Evolutionary conservation across 805 yeast species (phyloP).

Genomic region (Lipomyces mesembrius): DNA sequence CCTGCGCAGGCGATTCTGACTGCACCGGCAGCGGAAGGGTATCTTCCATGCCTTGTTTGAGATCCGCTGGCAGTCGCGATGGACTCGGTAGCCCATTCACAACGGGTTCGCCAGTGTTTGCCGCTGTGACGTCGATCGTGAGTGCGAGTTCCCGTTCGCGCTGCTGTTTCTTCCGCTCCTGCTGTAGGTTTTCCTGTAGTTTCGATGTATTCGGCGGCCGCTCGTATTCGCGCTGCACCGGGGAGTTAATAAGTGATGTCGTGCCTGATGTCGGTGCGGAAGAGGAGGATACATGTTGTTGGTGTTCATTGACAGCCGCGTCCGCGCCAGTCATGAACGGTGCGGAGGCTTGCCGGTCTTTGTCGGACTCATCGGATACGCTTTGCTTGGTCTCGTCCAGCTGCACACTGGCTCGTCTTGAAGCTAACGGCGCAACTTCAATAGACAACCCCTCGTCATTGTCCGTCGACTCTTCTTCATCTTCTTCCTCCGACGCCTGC

Average conservation of each 20-base stretch:
- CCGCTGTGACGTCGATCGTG: conserved; percentile 10
- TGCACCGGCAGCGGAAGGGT: conserved; percentile 3
- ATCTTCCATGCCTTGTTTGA: conserved; percentile 10
- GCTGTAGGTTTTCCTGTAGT: conserved; percentile 1
- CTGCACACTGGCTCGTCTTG: conserved; percentile 5
- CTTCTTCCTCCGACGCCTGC: conserved; percentile 27
- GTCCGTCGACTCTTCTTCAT: conserved; percentile 23
- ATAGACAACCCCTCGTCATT: conserved; percentile 32
- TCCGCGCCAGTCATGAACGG: conserved; percentile 17
- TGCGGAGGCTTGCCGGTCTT: conserved; percentile 14
- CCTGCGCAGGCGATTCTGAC: conserved; percentile 10
- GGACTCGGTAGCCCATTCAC: not conserved
- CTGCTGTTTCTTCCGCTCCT: conserved; percentile 9
- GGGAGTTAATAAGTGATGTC: conserved; percentile 28
- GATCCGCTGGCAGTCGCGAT: not conserved
- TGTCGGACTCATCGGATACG: not conserved
- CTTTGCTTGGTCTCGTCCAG: not conserved
- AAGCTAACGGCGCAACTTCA: conserved; percentile 13
- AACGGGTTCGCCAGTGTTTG: not conserved
- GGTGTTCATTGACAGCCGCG: conserved; percentile 11
- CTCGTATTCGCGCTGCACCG: conserved; percentile 8
- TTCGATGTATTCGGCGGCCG: conserved; percentile 2
- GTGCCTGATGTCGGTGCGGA: conserved; percentile 35
- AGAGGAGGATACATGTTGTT: conserved; percentile 27
- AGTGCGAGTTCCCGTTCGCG: conserved; percentile 8